Evolutionary conservation across 495 filamentous ascomycete genomes (phyloP).

Genomic region (Filosporella fistucella): DNA sequence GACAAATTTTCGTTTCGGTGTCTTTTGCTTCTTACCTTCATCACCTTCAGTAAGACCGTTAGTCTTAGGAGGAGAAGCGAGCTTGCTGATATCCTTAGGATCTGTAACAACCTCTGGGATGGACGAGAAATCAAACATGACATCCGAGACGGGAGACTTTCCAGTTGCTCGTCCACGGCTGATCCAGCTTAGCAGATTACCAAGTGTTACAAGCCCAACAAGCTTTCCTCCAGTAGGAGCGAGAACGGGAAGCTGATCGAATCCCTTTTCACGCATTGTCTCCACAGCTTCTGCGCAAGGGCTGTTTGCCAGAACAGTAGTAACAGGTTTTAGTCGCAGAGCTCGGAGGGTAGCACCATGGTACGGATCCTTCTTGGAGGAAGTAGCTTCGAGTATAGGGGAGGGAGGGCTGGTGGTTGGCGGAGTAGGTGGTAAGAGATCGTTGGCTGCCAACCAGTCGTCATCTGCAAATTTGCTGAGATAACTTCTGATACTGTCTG

Average conservation of each 20-base stretch:
- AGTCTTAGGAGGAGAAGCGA: slow-evolving; percentile 13
- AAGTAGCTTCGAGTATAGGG: slow-evolving; percentile 26
- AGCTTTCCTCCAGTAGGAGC: slow-evolving; percentile 62
- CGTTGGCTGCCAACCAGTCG: slow-evolving; percentile 95
- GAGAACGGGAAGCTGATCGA: slow-evolving; percentile 93
- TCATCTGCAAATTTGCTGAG: slow-evolving; percentile 99
- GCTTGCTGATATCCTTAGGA: slow-evolving; percentile 39
- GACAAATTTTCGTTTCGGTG: slow-evolving; percentile 67
- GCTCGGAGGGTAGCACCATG: slow-evolving; percentile 68
- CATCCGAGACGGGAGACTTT: slow-evolving; percentile 68
- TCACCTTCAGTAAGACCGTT: slow-evolving; percentile 11
- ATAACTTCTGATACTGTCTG: slow-evolving; percentile 95
- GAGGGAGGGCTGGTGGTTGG: slow-evolving; percentile 43
- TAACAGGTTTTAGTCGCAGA: slow-evolving; percentile 86
- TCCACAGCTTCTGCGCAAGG: slow-evolving; percentile 83
- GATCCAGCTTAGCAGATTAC: slow-evolving; percentile 88
- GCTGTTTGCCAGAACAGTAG: slow-evolving; percentile 65
- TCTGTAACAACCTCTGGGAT: slow-evolving; percentile 87
- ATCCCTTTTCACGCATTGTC: slow-evolving; percentile 94
- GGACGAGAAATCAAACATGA: slow-evolving; percentile 93
- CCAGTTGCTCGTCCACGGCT: slow-evolving; percentile 72
- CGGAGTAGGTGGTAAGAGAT: slow-evolving; percentile 64
- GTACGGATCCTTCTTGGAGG: slow-evolving; percentile 49
- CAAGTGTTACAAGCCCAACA: slow-evolving; percentile 87
- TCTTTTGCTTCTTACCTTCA: slow-evolving; percentile 28